phyloP scores from a whole-genome alignment of 768 basidiomycete genomes.

The Chalciporus piperatus region DNA sequence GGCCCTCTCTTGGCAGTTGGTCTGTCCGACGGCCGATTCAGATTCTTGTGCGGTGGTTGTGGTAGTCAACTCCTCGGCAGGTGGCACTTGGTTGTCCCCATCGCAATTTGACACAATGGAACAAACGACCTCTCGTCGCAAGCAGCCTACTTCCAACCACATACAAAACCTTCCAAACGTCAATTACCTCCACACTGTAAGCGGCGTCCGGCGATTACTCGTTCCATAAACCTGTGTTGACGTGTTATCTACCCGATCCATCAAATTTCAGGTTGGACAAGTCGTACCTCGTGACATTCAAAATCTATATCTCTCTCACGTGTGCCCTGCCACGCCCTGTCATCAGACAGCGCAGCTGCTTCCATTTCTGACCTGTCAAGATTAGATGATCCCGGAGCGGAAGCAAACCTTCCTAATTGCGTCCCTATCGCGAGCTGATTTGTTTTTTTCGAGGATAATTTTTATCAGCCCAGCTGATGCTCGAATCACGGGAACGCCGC shows the following conservation, averaged over 20 bases:
- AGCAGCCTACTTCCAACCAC: not conserved
- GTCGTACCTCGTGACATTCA: not conserved
- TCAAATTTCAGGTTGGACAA: not conserved
- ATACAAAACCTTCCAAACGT: no score
- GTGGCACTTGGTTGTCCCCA: not conserved
- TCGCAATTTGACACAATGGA: not conserved
- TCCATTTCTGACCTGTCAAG: not conserved
- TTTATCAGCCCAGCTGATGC: no score
- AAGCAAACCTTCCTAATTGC: slow-evolving; percentile 5
- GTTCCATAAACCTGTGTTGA: not conserved
- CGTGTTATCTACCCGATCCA: not conserved
- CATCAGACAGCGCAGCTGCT: not conserved
- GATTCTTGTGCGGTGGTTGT: not conserved
- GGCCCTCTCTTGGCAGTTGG: not conserved
- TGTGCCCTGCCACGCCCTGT: not conserved
- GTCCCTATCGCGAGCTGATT: not conserved
- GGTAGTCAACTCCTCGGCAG: not conserved
- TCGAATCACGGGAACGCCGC: slow-evolving; percentile 6
- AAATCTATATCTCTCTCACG: not conserved
- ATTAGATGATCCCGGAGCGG: slow-evolving; percentile 1
- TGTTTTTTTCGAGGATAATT: no score
- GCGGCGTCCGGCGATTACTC: not conserved
- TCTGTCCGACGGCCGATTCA: not conserved
- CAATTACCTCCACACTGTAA: not conserved
- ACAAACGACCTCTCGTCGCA: no score